These are phyloP conservation scores for Paecilomyces sp. DNA, from an alignment of 2,329 filamentous ascomycete species.

Conservation along the genomic window DNA sequence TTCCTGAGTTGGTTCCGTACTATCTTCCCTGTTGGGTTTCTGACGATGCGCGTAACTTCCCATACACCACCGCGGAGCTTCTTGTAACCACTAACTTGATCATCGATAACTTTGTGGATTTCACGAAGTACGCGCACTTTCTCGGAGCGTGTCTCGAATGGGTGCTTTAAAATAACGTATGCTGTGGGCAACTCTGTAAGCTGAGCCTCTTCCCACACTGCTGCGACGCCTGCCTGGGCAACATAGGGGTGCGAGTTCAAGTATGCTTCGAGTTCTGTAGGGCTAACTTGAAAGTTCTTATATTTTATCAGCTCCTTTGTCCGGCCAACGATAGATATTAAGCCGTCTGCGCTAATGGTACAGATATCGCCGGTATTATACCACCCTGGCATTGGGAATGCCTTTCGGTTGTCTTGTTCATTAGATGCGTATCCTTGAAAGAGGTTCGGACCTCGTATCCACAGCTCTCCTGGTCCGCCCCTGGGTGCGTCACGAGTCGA, in stretches of 20 bases:
- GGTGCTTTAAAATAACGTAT: constrained; percentile 28
- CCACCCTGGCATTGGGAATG: constrained; percentile 34
- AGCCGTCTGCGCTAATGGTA: constrained; percentile 24
- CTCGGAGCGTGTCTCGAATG: constrained; percentile 11
- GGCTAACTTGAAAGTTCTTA: constrained; percentile 37
- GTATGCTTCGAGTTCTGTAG: constrained; percentile 29
- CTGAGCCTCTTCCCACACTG: constrained; percentile 14
- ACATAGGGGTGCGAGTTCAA: constrained; percentile 32
- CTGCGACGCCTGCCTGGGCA: constrained; percentile 27
- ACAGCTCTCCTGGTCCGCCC: constrained; percentile 37
- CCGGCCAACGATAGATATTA: constrained; percentile 30
- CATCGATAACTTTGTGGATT: constrained; percentile 25
- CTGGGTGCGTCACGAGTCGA: constrained; percentile 26
- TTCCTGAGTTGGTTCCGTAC: neutral
- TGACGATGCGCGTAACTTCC: neutral
- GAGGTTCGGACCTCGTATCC: constrained; percentile 40
- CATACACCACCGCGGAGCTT: constrained; percentile 19
- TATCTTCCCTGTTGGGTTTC: constrained; percentile 1
- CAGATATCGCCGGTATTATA: constrained; percentile 43
- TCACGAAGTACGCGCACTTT: constrained; percentile 15
- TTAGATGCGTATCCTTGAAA: constrained; percentile 37
- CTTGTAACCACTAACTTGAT: constrained; percentile 36
- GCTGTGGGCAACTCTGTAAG: constrained; percentile 34
- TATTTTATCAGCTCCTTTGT: constrained; percentile 39
- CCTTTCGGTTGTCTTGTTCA: constrained; percentile 28